Conservation (phyloP, 2,329 filamentous ascomycete species). For the Pseudocercospora musae region DNA sequence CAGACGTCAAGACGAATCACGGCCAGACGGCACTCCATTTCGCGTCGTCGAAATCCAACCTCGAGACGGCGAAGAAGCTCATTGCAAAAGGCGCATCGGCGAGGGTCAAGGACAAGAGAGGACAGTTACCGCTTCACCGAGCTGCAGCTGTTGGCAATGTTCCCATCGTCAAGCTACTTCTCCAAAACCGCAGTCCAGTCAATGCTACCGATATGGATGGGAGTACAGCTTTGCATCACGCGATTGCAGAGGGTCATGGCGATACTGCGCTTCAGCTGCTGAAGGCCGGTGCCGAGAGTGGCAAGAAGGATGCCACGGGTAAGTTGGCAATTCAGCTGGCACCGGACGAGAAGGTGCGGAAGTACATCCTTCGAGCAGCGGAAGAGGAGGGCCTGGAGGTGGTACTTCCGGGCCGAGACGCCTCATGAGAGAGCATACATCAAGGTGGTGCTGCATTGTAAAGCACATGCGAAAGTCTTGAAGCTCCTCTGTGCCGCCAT, state of each 20-base stretch:
- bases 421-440: not conserved
- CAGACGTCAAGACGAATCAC: slow-evolving; percentile 69
- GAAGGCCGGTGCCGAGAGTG: slow-evolving; percentile 77
- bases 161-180: slow-evolving; percentile 78
- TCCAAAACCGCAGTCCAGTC: slow-evolving; percentile 74
- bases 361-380: slow-evolving; percentile 72
- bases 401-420: not conserved
- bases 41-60: slow-evolving; percentile 81
- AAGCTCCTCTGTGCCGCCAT: not conserved
- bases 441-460: not conserved
- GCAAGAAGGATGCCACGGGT: slow-evolving; percentile 71
- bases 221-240: slow-evolving; percentile 84
- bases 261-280: slow-evolving; percentile 80
- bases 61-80: slow-evolving; percentile 77
- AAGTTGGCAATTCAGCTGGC: slow-evolving; percentile 73
- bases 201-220: slow-evolving; percentile 80
- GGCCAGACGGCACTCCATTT: slow-evolving; percentile 87
- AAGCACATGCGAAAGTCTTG: not conserved
- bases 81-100: slow-evolving; percentile 72
- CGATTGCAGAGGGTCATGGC: slow-evolving; percentile 70
- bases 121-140: slow-evolving; percentile 87
- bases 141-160: slow-evolving; percentile 85
- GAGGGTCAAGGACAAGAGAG: slow-evolving; percentile 76
- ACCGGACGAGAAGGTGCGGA: slow-evolving; percentile 76
- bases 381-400: slow-evolving; percentile 78